These are phyloP conservation scores for Yamadazyma ubonensis DNA, from an alignment of 805 yeast species.

Conservation along the genomic window DNA sequence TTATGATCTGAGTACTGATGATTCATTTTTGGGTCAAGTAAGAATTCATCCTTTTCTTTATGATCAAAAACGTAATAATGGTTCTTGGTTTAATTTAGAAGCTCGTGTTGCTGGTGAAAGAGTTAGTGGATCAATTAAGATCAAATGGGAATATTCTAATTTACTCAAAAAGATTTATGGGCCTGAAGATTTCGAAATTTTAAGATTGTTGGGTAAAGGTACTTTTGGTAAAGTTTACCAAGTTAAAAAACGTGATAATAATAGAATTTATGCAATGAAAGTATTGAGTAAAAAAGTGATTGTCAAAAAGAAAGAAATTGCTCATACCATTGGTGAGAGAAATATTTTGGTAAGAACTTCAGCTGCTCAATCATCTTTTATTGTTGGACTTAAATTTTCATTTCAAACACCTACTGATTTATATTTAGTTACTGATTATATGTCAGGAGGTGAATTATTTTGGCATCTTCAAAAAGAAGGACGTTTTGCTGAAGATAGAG, in stretches of 20 bases:
- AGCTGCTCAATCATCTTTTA: constrained; percentile 84
- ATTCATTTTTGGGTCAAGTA: constrained; percentile 83
- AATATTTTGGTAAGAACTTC: constrained; percentile 92
- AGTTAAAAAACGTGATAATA: constrained; percentile 86
- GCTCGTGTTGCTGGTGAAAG: constrained; percentile 74
- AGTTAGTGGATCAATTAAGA: constrained; percentile 74
- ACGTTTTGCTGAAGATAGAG: constrained; percentile 86
- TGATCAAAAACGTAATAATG: constrained; percentile 35
- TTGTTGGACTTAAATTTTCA: constrained; percentile 92
- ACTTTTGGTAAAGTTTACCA: constrained; percentile 98
- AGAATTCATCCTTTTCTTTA: constrained; percentile 61
- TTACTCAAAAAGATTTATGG: constrained; percentile 76
- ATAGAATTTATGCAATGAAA: constrained; percentile 95
- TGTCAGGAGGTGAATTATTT: constrained; percentile 97
- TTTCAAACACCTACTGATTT: constrained; percentile 94
- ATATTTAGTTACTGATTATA: constrained; percentile 92
- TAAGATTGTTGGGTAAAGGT: constrained; percentile 90
- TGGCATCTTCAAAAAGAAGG: constrained; percentile 98
- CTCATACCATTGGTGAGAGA: constrained; percentile 97
- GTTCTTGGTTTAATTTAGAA: constrained; percentile 73
- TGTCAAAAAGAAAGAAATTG: constrained; percentile 95
- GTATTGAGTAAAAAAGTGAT: constrained; percentile 91
- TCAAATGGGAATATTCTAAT: constrained; percentile 67
- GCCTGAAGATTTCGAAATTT: constrained; percentile 91
- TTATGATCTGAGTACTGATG: constrained; percentile 81